Base-by-base conservation (phyloP, 1,284 basidiomycete genomes). In the Moesziomyces sp. region DNA sequence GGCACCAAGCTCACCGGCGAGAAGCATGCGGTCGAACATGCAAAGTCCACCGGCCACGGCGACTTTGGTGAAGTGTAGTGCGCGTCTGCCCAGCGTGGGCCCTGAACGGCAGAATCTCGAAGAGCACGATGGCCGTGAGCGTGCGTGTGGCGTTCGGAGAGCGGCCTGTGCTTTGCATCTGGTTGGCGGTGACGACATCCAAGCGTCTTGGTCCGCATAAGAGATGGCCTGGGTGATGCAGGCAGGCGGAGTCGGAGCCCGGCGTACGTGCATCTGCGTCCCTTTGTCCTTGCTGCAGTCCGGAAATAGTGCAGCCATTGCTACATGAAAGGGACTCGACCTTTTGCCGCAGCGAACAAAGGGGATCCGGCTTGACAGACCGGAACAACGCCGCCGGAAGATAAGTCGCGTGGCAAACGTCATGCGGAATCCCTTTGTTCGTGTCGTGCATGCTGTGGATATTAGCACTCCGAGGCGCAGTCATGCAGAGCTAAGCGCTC, bases 11-110 rank as follows among this genome's bases (percentile, higher is more conserved):
- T 79, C 28, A 63, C 45, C 50, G 77, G 77, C 5, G 72, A 79
- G 30, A 76, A 75, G 58, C 58, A 70, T 54, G 77, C 77, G 3
- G 47, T 65, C n/a, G 44, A 68, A 51, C 77, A 79, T 51, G 77
- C 77, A 11, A 68, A 66, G 46, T 9, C 38, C 40, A 79, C 75
- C 4, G 77, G 77, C 9, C 77, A 79, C 44, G 76, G 73, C 6
- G 69, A 75, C 19, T 78, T 78, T 58, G 67, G 72, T 13, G 73
- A 78, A 38, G 67, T 69, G 5, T 64, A 26, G 24, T 26, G 24
- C 24, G 50, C 8, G 26, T 42, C 14, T 6, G 24, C 14, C n/a
- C 40, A 33, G 35, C 44, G 38, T 21, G 0, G 16, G n/a, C 24
- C 21, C 21, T 21, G 21, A 2, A 21, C 21, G 21, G 21, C 21